Conservation (phyloP, 2,329 filamentous ascomycete species). For the Fusarium keratoplasticum region DNA sequence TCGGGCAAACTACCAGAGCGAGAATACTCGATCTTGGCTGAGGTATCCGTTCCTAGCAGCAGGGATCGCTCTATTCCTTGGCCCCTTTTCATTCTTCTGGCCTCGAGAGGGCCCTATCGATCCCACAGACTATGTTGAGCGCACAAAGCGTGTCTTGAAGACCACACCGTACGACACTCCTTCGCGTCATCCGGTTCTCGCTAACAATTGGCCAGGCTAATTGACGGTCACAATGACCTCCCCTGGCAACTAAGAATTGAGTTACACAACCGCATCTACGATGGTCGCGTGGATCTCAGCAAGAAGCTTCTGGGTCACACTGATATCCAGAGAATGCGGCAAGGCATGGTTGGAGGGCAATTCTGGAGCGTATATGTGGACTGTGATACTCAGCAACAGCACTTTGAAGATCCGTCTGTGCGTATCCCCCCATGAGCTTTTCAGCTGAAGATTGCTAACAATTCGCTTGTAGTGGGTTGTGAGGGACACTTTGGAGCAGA, state of each 20-base stretch:
- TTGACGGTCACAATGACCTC: conserved; percentile 48
- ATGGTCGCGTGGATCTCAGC: conserved; percentile 13
- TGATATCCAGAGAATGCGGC: conserved; percentile 42
- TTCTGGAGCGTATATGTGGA: conserved; percentile 46
- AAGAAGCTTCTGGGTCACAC: conserved; percentile 41
- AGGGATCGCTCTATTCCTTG: conserved; percentile 4
- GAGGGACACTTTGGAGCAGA: conserved; percentile 44
- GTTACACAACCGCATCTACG: conserved; percentile 42
- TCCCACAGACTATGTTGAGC: conserved; percentile 18
- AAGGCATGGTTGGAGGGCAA: conserved; percentile 45
- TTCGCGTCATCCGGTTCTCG: neutral
- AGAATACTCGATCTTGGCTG: neutral
- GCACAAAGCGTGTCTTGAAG: conserved; percentile 14
- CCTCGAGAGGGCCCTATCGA: conserved; percentile 5
- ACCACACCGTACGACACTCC: conserved; percentile 10
- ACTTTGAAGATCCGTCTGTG: conserved; percentile 42
- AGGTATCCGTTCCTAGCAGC: conserved; percentile 4
- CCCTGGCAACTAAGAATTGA: conserved; percentile 46
- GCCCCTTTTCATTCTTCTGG: conserved; percentile 12
- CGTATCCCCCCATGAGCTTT: neutral
- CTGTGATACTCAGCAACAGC: conserved; percentile 36
- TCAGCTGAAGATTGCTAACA: neutral
- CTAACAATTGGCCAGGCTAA: conserved; percentile 15
- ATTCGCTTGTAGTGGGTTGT: conserved; percentile 4
- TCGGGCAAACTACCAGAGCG: neutral